Base-by-base conservation (phyloP, 345 rosid species). In the Arabis alpina region DNA sequence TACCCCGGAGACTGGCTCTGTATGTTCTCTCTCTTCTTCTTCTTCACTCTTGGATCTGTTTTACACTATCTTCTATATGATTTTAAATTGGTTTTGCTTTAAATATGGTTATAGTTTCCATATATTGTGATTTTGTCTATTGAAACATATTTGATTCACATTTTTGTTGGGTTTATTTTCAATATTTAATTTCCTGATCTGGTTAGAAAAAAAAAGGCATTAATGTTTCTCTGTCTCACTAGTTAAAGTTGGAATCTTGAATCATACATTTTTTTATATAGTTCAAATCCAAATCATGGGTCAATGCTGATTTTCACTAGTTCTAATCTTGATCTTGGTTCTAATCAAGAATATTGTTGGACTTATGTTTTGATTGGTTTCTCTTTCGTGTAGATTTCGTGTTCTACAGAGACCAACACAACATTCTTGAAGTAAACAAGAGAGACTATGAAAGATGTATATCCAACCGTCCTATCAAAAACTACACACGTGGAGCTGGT, bases 1-100 rank as follows among this genome's bases (percentile, higher is more conserved):
- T 85, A 86, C 83, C 81, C 85, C 76, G 98, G 88, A 1, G 97
- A 93, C 77, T 93, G 98, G 97, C 98, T 93, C 63, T 89, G 98
- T 93, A 84, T 54, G 90, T 41, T 58, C 45, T 13, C 66, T n/a
- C 37, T 10, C 55, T 52, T 19, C 23, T 19, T 19, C 23, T 19
- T 19, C 23, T 19, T 19, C 32, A 44, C 23, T 45, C 71, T 40
- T 53, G 13, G 55, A 61, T 64, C 72, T 41, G 24, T 34, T 42
- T 19, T 19, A 19, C 23, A 19, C 23, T 23, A 7, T 14, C 0
- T 23, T 74, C 60, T 68, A 66, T 74, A 73, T 72, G 56, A 11
- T 63, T 37, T 53, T 0, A 32, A 41, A 10, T 54, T 40, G 40
- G 11, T 32, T 60, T 51, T 12, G 2, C 39, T 54, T 54, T 45